A percentile compares a stretch with the other conserved stretches of the same genome.
Evolutionary conservation across 2,329 filamentous ascomycete species (phyloP).

Genomic region (Colletotrichum paranaense): DNA sequence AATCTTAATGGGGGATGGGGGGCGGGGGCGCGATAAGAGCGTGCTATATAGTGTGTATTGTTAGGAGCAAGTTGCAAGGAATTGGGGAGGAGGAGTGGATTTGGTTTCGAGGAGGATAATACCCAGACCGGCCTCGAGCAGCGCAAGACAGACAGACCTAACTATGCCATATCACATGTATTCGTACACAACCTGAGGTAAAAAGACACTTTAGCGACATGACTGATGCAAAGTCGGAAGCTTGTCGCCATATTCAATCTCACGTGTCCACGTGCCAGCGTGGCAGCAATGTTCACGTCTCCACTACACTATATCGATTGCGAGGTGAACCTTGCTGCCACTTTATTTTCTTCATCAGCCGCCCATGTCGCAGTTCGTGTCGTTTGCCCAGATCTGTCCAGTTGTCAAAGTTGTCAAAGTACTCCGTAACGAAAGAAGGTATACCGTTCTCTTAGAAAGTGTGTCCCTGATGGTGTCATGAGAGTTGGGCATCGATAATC

Average conservation of each 20-base stretch:
- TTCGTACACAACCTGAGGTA: neutral
- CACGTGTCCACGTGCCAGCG: neutral
- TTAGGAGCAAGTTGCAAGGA: neutral
- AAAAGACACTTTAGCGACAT: neutral
- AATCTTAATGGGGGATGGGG: neutral
- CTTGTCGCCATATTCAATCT: neutral
- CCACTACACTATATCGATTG: neutral
- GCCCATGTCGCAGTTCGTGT: neutral
- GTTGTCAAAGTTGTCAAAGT: too few species aligned
- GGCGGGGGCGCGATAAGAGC: neutral
- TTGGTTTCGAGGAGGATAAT: conserved; percentile 25
- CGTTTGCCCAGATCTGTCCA: neutral
- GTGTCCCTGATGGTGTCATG: neutral
- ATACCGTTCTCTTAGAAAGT: too few species aligned
- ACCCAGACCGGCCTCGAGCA: conserved; percentile 29
- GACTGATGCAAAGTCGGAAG: neutral
- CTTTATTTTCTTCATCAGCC: neutral
- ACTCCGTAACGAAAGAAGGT: too few species aligned
- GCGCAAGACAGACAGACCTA: neutral
- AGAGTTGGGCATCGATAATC: neutral
- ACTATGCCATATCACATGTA: neutral
- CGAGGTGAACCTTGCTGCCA: neutral
- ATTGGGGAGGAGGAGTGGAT: neutral
- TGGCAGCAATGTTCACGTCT: neutral
- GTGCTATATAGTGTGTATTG: neutral